Evolutionary conservation across 2,329 filamentous ascomycete genomes (phyloP).

Genomic region (Paracamarosporium sp.): DNA sequence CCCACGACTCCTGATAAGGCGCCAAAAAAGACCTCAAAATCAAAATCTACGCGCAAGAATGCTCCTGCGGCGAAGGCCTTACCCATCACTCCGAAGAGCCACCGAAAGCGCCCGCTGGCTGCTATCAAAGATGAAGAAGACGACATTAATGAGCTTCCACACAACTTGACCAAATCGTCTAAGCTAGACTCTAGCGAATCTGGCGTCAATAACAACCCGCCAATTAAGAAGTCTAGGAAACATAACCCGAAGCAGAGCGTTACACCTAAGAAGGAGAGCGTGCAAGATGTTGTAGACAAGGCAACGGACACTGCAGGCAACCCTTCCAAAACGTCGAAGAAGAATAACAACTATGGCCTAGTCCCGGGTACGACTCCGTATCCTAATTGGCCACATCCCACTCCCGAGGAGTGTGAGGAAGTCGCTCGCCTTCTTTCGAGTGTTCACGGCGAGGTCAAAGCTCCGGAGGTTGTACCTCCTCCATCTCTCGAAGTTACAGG

Average conservation of each 20-base stretch:
- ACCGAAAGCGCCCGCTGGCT: constrained; percentile 48
- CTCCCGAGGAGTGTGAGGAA: constrained; percentile 70
- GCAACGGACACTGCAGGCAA: constrained; percentile 32
- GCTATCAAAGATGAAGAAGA: constrained; percentile 47
- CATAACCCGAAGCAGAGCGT: constrained; percentile 10
- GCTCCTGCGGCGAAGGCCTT: not conserved
- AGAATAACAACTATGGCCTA: constrained; percentile 53
- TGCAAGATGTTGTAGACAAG: constrained; percentile 33
- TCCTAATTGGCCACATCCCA: constrained; percentile 70
- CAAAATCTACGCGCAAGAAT: constrained; percentile 9
- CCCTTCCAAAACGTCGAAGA: constrained; percentile 49
- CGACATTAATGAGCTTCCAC: constrained; percentile 58
- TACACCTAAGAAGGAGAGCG: constrained; percentile 23
- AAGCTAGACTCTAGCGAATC: constrained; percentile 8
- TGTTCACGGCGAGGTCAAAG: constrained; percentile 69
- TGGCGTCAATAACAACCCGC: constrained; percentile 13
- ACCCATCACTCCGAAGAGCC: constrained; percentile 25
- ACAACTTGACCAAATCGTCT: constrained; percentile 58
- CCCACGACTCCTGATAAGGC: constrained; percentile 44
- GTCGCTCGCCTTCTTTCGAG: constrained; percentile 70
- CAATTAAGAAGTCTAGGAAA: constrained; percentile 26
- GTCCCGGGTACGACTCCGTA: constrained; percentile 67
- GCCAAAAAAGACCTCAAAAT: constrained; percentile 3
- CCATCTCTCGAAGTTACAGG: constrained; percentile 76
- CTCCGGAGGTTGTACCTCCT: constrained; percentile 71